Base-by-base conservation (phyloP, 768 basidiomycete species). In the Rhodotorula taiwanensis region DNA sequence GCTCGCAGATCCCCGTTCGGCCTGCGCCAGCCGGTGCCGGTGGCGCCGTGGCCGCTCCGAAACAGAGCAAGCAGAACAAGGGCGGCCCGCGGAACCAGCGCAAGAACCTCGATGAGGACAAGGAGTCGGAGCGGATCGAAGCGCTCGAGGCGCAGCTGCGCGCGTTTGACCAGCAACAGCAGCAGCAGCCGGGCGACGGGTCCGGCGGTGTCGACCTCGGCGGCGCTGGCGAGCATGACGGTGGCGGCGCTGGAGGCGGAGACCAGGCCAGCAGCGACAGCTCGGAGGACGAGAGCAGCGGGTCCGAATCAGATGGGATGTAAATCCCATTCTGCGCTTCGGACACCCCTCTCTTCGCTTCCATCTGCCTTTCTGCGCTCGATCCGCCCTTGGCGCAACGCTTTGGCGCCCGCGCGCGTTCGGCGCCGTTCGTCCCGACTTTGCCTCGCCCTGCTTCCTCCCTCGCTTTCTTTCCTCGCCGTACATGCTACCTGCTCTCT, bases 71-170 rank as follows among this genome's bases (percentile, higher is more conserved):
- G 66, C n/a, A 13, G 57, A 15, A 3, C n/a, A 25, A 14, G 14
- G 44, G 21, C 23, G 44, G 21, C 11, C 44, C 21, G 47, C 63
- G 67, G 34, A 72, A 73, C 69, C 54, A 62, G 63, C 54, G 63
- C 45, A 65, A 63, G 58, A 60, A 67, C 60, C 64, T 97, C 88
- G 91, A 97, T 74, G 92, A 98, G 78, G 88, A 90, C 69, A 87
- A 86, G 39, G 94, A 99, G 78, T 87, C 89, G 13, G 91, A 90
- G 79, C 90, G 93, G 80, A 99, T 99, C 73, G 83, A 87, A 54
- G 81, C 84, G 75, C 81, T 99, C 47, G 94, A 99, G 77, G 85
- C 85, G 71, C 85, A 89, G 66, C 85, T 97, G 79, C 81, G 83
- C 33, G 81, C 88, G 34, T 93, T 98, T 75, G 86, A 91, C 52